These are phyloP conservation scores for Russula griseocarnosa DNA, from an alignment of 768 basidiomycete genomes.

Conservation along the genomic window DNA sequence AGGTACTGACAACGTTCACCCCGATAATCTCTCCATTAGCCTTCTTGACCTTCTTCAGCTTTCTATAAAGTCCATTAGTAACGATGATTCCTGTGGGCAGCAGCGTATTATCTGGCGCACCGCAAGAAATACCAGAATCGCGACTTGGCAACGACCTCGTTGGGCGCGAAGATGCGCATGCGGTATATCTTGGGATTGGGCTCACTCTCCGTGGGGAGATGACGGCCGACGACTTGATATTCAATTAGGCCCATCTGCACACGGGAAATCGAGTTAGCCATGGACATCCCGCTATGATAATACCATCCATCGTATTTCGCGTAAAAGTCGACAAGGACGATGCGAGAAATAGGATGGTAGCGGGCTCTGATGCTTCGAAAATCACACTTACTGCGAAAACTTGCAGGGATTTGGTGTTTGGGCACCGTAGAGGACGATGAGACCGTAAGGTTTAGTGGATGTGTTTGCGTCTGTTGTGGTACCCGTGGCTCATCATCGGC, in stretches of 20 bases:
- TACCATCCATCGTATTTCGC: conserved; percentile 12
- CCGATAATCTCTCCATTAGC: conserved; percentile 98
- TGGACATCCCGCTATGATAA: conserved; percentile 15
- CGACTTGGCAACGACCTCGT: conserved; percentile 98
- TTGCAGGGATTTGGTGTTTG: conserved; percentile 27
- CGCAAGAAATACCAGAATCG: conserved; percentile 99
- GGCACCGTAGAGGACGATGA: conserved; percentile 34
- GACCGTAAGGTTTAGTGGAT: conserved; percentile 4
- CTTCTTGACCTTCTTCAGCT: conserved; percentile 99
- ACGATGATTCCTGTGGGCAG: background rate
- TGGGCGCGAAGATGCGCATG: conserved; percentile 99
- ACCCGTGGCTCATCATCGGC: background rate
- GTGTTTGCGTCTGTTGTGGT: conserved; percentile 25
- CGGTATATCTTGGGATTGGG: conserved; percentile 98
- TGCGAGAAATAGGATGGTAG: background rate
- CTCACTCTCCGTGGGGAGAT: conserved; percentile 89
- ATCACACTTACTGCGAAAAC: conserved; percentile 33
- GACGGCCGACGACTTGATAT: conserved; percentile 97
- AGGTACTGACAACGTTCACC: conserved; percentile 87
- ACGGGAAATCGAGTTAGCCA: conserved; percentile 3
- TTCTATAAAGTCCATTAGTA: conserved; percentile 43
- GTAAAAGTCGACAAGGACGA: background rate
- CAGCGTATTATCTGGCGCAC: conserved; percentile 39
- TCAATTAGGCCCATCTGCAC: conserved; percentile 75
- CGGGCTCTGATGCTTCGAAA: background rate